These are phyloP conservation scores for Vitis cinerea DNA, from an alignment of 164 flowering plant species.

Conservation along the genomic window DNA sequence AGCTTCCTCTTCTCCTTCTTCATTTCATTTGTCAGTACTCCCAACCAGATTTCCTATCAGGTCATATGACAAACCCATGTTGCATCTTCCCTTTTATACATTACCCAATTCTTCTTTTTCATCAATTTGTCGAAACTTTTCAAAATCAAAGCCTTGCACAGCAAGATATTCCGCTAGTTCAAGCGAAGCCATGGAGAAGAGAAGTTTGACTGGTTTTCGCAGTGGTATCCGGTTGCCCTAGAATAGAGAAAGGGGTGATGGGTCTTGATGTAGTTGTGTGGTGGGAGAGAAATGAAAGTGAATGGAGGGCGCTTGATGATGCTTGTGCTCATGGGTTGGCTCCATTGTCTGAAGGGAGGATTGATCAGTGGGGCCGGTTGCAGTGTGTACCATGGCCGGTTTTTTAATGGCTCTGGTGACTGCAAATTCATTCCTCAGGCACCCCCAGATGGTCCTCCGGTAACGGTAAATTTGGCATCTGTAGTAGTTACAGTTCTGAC, in stretches of 20 bases:
- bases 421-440: too few relatives aligned
- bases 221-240: slow-evolving; percentile 82
- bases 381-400: slow-evolving; percentile 96
- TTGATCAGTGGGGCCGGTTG: slow-evolving; percentile 85
- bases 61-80: slow-evolving; percentile 19
- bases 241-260: slow-evolving; percentile 62
- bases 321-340: slow-evolving; percentile 93
- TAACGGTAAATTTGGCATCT: slow-evolving; percentile 10
- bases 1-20: slow-evolving; percentile 24
- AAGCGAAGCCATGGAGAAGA: slow-evolving; percentile 31
- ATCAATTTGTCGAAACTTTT: neutral
- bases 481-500: too few relatives aligned
- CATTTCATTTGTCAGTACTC: slow-evolving; percentile 17
- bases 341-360: slow-evolving; percentile 88
- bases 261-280: slow-evolving; percentile 90
- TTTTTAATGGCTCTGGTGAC: slow-evolving; percentile 53
- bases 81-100: slow-evolving; percentile 11
- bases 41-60: slow-evolving; percentile 10
- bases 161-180: slow-evolving; percentile 31
- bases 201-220: slow-evolving; percentile 75
- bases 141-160: slow-evolving; percentile 34
- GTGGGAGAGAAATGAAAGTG: slow-evolving; percentile 78
- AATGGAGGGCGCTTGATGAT: slow-evolving; percentile 88
- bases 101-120: slow-evolving; percentile 22
- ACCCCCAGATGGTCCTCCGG: slow-evolving; percentile 30